phyloP scores from a whole-genome alignment of 139 green algal genomes.

The Chlorella sp. region DNA sequence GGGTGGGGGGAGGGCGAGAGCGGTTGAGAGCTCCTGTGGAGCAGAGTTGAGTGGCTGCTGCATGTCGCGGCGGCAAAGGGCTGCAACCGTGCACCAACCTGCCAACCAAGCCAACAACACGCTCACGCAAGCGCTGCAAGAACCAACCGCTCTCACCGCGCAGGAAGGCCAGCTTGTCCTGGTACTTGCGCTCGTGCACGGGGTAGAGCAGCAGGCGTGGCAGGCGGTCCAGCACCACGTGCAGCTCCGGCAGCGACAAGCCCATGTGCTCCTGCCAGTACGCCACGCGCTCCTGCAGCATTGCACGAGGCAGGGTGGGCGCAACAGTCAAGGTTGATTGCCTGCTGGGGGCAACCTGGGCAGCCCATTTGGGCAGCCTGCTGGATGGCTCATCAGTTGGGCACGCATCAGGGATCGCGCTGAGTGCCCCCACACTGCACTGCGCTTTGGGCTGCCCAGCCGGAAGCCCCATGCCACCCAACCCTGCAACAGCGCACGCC shows the following conservation, averaged over 20 bases:
- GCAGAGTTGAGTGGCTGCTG: no score
- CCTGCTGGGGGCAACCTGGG: no score
- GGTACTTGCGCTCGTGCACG: slow-evolving; percentile 35
- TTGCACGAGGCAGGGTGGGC: background rate
- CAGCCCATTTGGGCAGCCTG: no score
- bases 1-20: background rate
- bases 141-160: background rate
- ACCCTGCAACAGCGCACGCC: no score
- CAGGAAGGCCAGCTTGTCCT: slow-evolving; percentile 45
- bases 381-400: no score
- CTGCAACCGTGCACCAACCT: background rate
- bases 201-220: slow-evolving; percentile 44
- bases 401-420: no score
- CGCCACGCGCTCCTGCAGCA: slow-evolving; percentile 19
- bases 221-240: slow-evolving; percentile 4
- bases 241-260: slow-evolving; percentile 12
- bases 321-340: no score
- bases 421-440: no score
- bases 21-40: background rate
- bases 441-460: no score
- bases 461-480: no score
- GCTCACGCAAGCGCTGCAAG: background rate
- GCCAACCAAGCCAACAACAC: background rate
- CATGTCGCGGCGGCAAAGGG: no score
- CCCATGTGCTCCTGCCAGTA: slow-evolving; percentile 29